A percentile compares a stretch with the other conserved stretches of the same genome.
These are phyloP conservation scores for Trichoderma polysporum DNA, from an alignment of 2,329 filamentous ascomycete genomes.

Conservation along the genomic window DNA sequence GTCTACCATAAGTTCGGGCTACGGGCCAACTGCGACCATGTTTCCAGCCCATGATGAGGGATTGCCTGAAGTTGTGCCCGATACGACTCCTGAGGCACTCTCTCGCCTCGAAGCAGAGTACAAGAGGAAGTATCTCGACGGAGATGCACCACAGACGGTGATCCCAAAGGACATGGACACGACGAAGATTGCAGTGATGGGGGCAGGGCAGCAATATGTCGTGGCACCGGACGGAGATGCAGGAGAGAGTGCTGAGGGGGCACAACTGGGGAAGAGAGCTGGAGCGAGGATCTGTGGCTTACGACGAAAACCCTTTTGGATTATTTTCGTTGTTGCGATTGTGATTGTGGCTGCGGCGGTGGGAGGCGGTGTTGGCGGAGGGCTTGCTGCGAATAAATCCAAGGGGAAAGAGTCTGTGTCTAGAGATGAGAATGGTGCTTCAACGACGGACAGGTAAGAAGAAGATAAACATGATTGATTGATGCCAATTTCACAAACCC, in stretches of 20 bases:
- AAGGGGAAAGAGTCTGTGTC: background rate
- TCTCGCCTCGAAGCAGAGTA: constrained; percentile 14
- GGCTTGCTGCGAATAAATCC: constrained; percentile 19
- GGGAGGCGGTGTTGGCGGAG: constrained; percentile 25
- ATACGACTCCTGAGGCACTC: background rate
- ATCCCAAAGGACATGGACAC: constrained; percentile 2
- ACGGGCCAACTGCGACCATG: constrained; percentile 6
- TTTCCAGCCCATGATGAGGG: constrained; percentile 12
- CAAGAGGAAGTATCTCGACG: constrained; percentile 17
- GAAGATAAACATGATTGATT: background rate
- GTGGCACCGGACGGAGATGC: background rate
- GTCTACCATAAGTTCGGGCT: constrained; percentile 11
- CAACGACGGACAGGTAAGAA: constrained; percentile 5
- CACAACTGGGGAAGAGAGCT: background rate
- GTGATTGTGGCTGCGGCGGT: constrained; percentile 24
- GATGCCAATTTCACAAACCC: background rate
- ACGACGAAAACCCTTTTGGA: constrained; percentile 22
- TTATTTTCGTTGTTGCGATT: constrained; percentile 20
- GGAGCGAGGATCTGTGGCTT: constrained; percentile 20
- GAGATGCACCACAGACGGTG: background rate
- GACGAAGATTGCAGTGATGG: constrained; percentile 13
- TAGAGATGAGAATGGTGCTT: background rate
- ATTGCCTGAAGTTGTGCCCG: constrained; percentile 16
- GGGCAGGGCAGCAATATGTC: background rate
- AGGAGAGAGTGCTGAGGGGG: background rate